phyloP scores from a whole-genome alignment of 805 yeast species.

The Zygotorulaspora florentina region DNA sequence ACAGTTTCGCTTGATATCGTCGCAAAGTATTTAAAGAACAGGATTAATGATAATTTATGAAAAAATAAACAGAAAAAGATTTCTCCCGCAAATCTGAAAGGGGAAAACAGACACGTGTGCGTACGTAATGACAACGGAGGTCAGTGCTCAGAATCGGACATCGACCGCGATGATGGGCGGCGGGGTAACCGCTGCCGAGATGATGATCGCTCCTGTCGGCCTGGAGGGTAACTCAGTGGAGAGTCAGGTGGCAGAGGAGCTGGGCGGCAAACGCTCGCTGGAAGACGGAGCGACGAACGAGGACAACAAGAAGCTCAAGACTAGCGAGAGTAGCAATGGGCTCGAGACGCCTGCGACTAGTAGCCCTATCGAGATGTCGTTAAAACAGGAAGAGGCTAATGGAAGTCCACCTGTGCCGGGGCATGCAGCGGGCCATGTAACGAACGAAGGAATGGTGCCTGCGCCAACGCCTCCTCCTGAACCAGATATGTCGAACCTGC shows the following conservation, averaged over 20 bases:
- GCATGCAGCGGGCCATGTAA: constrained; percentile 2
- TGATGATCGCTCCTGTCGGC: constrained; percentile 5
- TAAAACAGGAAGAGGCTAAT: constrained; percentile 1
- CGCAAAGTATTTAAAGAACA: constrained; percentile 2
- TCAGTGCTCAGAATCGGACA: constrained; percentile 2
- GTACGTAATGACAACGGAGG: constrained; percentile 4
- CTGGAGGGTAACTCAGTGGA: neutral
- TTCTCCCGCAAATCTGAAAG: neutral
- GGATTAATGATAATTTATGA: neutral
- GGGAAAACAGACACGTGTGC: neutral
- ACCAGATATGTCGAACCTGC: constrained; percentile 68
- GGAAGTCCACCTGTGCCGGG: constrained; percentile 5
- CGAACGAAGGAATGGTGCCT: constrained; percentile 36
- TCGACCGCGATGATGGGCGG: constrained; percentile 9
- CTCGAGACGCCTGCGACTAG: constrained; percentile 9
- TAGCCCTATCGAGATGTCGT: constrained; percentile 2
- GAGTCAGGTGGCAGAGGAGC: neutral
- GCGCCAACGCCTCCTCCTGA: constrained; percentile 74
- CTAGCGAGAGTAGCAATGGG: constrained; percentile 1
- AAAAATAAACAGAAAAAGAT: neutral
- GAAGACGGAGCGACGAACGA: neutral
- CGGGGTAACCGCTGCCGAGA: constrained; percentile 6
- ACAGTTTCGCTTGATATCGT: constrained; percentile 1
- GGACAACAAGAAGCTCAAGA: neutral
- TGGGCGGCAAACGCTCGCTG: neutral